Evolutionary conservation across 1,139 yeast genomes (phyloP).

Genomic region (Diutina sp.): DNA sequence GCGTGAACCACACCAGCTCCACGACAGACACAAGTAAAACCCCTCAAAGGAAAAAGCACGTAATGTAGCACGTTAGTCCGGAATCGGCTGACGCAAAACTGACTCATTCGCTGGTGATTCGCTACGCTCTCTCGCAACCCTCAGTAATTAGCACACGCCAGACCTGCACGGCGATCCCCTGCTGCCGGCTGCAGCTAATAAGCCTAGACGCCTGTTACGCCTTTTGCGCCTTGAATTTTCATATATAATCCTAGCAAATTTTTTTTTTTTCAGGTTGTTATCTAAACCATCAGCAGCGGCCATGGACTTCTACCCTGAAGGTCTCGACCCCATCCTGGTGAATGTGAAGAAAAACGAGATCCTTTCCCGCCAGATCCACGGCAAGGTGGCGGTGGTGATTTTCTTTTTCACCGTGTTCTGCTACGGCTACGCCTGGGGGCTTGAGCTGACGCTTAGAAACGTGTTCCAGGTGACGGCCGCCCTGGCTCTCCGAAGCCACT

Average conservation of each 20-base stretch:
- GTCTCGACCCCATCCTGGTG: neutral
- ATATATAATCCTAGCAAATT: neutral
- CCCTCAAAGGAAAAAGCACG: neutral
- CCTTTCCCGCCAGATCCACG: constrained; percentile 19
- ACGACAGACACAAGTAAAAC: neutral
- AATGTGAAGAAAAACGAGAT: constrained; percentile 26
- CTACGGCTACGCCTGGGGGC: constrained; percentile 55
- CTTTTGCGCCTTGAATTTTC: neutral
- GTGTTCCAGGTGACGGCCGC: constrained; percentile 38
- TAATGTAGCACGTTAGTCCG: neutral
- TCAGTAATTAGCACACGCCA: neutral
- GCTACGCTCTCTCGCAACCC: neutral
- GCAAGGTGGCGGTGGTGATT: constrained; percentile 13
- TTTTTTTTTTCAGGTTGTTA: neutral
- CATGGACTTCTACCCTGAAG: neutral
- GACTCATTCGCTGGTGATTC: neutral
- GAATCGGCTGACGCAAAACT: neutral
- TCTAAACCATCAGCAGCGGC: neutral
- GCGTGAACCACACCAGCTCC: neutral
- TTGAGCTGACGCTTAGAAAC: constrained; percentile 42
- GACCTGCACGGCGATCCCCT: neutral
- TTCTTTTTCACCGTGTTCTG: constrained; percentile 41
- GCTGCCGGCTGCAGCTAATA: neutral
- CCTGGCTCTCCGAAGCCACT: constrained; percentile 40
- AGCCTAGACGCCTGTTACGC: neutral